These are phyloP conservation scores for Candida glucosophila DNA, from an alignment of 1,139 yeast genomes.

Conservation along the genomic window DNA sequence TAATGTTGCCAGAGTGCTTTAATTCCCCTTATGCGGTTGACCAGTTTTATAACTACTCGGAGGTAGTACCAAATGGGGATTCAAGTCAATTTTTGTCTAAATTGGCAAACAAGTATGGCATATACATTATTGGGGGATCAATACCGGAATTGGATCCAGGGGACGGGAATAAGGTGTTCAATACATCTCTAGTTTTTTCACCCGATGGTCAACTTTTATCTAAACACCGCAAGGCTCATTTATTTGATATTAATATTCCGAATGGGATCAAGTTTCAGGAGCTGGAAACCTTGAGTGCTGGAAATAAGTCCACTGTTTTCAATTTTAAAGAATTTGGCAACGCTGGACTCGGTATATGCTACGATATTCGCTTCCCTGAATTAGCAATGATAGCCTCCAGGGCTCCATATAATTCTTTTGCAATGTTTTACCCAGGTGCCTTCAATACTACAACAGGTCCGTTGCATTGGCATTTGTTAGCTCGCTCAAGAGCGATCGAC, in stretches of 20 bases:
- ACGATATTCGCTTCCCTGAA: conserved; percentile 81
- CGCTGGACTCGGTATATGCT: conserved; percentile 70
- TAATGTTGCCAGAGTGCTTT: conserved; percentile 88
- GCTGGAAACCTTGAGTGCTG: conserved; percentile 71
- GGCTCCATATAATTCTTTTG: conserved; percentile 52
- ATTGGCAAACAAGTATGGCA: conserved; percentile 13
- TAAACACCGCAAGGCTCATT: conserved; percentile 70
- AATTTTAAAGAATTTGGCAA: conserved; percentile 31
- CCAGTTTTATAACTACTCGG: conserved; percentile 49
- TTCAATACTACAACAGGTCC: conserved; percentile 81
- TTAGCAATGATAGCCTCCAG: conserved; percentile 49
- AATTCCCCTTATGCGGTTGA: conserved; percentile 90
- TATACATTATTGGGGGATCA: conserved; percentile 18
- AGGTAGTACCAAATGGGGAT: conserved; percentile 15
- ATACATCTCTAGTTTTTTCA: conserved; percentile 28
- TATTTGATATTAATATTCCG: conserved; percentile 75
- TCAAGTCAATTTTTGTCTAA: conserved; percentile 11
- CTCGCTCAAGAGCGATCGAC: conserved; percentile 73
- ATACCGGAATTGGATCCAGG: conserved; percentile 12
- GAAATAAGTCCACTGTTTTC: conserved; percentile 44
- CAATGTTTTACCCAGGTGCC: conserved; percentile 75
- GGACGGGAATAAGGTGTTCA: conserved; percentile 10
- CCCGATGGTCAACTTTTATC: conserved; percentile 51
- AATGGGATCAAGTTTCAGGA: conserved; percentile 62
- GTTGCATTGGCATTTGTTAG: conserved; percentile 77